These are phyloP conservation scores for Zygosaccharomyces bisporus DNA, from an alignment of 805 yeast genomes.

Conservation along the genomic window DNA sequence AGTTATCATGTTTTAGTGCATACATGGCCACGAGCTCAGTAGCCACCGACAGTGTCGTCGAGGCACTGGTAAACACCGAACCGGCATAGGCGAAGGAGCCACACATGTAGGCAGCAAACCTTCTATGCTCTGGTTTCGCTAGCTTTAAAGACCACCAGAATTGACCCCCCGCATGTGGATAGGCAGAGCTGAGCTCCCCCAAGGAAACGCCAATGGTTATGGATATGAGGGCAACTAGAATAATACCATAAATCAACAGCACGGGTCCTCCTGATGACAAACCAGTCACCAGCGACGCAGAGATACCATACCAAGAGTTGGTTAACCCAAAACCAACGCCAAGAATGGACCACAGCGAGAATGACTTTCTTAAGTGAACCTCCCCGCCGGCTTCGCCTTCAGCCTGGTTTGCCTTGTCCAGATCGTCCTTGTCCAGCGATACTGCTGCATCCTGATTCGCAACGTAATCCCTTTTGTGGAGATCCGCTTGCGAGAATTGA, in stretches of 20 bases:
- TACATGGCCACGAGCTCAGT: slow-evolving; percentile 52
- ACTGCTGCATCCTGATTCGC: slow-evolving; percentile 1
- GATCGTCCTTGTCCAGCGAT: slow-evolving; percentile 4
- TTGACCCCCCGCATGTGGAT: slow-evolving; percentile 64
- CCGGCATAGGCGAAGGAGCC: slow-evolving; percentile 68
- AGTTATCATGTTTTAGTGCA: slow-evolving; percentile 34
- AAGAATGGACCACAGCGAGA: slow-evolving; percentile 47
- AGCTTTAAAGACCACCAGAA: slow-evolving; percentile 56
- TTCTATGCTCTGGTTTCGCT: slow-evolving; percentile 44
- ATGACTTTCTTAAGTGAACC: slow-evolving; percentile 39
- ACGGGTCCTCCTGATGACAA: slow-evolving; percentile 58
- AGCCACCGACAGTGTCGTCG: slow-evolving; percentile 57
- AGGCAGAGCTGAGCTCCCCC: slow-evolving; percentile 53
- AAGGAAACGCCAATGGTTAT: slow-evolving; percentile 48
- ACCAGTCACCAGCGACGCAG: slow-evolving; percentile 56
- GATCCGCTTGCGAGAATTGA: slow-evolving; percentile 5
- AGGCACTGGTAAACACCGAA: slow-evolving; percentile 59
- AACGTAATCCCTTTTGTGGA: slow-evolving; percentile 12
- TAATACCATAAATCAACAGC: slow-evolving; percentile 55
- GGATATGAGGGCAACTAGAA: slow-evolving; percentile 49
- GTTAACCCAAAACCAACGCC: slow-evolving; percentile 63
- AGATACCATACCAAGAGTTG: slow-evolving; percentile 62
- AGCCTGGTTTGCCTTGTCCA: neutral
- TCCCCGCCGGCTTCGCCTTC: slow-evolving; percentile 13
- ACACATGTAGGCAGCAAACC: slow-evolving; percentile 54